Evolutionary conservation across 164 flowering plant species (phyloP).

Genomic region (Nymphaea thermarum): DNA sequence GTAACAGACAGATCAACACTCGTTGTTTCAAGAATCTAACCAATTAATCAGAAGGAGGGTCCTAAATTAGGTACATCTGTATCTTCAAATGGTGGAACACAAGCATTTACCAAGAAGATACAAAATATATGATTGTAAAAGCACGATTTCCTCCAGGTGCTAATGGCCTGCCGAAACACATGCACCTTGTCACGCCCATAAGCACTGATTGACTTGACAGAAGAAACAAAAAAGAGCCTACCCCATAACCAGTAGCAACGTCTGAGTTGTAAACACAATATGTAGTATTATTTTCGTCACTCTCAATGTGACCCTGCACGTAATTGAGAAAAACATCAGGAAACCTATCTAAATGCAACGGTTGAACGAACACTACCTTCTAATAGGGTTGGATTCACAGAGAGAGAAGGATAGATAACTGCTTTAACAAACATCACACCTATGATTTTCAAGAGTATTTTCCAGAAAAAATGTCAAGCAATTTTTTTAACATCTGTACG

Average conservation of each 20-base stretch:
- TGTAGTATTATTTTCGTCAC: conserved; percentile 38
- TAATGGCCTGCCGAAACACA: conserved; percentile 94
- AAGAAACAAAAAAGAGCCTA: conserved; percentile 89
- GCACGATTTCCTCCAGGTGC: conserved; percentile 86
- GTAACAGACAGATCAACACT: conserved; percentile 8
- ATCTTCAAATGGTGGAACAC: background rate
- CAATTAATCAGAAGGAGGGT: too few species aligned
- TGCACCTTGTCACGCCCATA: conserved; percentile 93
- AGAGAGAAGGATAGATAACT: too few species aligned
- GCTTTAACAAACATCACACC: too few species aligned
- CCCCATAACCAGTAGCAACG: conserved; percentile 95
- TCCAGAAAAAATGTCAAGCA: too few species aligned
- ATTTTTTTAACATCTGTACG: too few species aligned
- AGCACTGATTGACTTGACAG: conserved; percentile 75
- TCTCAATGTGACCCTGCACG: conserved; percentile 42
- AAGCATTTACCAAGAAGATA: conserved; percentile 59
- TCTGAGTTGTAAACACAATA: conserved; percentile 91
- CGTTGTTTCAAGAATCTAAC: background rate
- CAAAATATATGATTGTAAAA: conserved; percentile 84
- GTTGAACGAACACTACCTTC: too few species aligned
- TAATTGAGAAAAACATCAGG: background rate
- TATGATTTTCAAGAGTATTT: too few species aligned
- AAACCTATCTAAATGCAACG: background rate
- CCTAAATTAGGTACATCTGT: too few species aligned
- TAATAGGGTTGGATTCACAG: too few species aligned